Conservation (phyloP, 1,139 yeast genomes). For the Pichia terricola region DNA sequence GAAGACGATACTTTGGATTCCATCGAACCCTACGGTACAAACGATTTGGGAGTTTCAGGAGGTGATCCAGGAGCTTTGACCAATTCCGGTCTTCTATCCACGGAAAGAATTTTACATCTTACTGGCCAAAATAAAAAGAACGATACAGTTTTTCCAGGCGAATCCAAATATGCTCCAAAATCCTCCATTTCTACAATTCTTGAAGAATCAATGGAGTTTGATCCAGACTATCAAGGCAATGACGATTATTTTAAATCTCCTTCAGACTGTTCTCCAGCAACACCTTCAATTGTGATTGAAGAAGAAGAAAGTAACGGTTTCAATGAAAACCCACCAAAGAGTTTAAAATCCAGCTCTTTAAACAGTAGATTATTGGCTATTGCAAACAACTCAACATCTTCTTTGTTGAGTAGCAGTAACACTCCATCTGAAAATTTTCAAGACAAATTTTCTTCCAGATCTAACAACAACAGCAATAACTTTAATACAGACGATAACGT, state of each 20-base stretch:
- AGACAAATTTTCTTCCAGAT: not conserved
- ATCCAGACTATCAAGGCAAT: conserved; percentile 16
- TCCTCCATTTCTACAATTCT: conserved; percentile 20
- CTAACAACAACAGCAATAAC: not conserved
- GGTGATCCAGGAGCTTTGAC: no score
- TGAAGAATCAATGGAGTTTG: conserved; percentile 33
- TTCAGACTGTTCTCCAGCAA: conserved; percentile 23
- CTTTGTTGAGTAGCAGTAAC: not conserved
- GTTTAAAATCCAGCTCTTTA: no score
- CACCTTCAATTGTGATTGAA: not conserved
- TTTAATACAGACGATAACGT: not conserved
- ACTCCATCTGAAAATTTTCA: not conserved
- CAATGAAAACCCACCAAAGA: no score
- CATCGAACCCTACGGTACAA: no score
- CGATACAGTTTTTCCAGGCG: not conserved
- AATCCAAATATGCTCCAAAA: conserved; percentile 1
- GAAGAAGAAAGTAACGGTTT: not conserved
- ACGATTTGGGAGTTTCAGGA: no score
- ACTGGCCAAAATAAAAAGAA: not conserved
- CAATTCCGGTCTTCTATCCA: no score
- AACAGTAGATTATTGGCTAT: no score
- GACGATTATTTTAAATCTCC: conserved; percentile 49
- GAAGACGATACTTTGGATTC: no score
- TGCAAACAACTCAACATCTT: no score
- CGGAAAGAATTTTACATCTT: no score